phyloP scores from a whole-genome alignment of 78 protist species.

The Polysphondylium violaceum region DNA sequence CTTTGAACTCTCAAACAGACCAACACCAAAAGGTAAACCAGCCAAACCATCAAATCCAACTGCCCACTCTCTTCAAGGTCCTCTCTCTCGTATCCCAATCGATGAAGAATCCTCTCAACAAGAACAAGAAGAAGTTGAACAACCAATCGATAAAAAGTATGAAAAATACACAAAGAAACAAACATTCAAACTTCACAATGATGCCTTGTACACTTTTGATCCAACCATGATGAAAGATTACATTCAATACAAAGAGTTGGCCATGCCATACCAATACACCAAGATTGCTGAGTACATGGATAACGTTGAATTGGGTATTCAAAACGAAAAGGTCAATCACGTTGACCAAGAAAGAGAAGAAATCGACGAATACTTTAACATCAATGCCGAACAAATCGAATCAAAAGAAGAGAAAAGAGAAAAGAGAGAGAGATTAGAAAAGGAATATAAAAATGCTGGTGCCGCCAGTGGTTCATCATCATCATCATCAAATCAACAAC shows the following conservation, averaged over 20 bases:
- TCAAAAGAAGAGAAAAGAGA: not conserved
- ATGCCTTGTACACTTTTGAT: not conserved
- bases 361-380: not conserved
- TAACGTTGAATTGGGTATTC: not conserved
- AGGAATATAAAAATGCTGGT: not conserved
- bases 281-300: not conserved
- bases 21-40: not conserved
- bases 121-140: not conserved
- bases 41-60: too few species aligned
- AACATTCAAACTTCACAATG: not conserved
- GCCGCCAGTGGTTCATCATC: not conserved
- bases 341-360: not conserved
- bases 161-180: not conserved
- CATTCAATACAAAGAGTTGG: constrained; percentile 4
- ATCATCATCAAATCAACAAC: not conserved
- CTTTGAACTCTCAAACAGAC: not conserved
- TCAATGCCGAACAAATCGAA: not conserved
- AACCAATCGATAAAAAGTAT: not conserved
- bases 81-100: too few species aligned
- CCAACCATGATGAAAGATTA: not conserved
- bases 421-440: not conserved
- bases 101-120: not conserved
- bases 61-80: too few species aligned
- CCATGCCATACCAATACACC: constrained; percentile 3
- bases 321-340: not conserved